Conservation (phyloP, 805 yeast species). For the Kazachstania africana region DNA sequence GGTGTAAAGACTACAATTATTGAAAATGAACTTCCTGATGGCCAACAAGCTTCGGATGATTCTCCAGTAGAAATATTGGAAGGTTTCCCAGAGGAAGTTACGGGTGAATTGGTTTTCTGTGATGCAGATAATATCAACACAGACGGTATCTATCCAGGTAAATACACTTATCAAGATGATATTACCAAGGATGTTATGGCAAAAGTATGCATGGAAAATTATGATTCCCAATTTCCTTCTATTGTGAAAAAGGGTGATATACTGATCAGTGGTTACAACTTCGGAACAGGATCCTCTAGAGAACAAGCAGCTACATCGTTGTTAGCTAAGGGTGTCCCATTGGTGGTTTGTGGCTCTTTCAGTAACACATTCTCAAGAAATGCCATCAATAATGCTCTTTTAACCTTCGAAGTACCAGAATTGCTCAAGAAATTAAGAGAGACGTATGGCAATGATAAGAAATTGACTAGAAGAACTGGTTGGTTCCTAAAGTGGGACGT, state of each 20-base stretch:
- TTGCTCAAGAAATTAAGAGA: conserved; percentile 68
- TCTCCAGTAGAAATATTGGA: conserved; percentile 61
- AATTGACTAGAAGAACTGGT: conserved; percentile 89
- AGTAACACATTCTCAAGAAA: conserved; percentile 95
- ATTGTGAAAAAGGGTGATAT: conserved; percentile 85
- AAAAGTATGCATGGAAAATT: conserved; percentile 98
- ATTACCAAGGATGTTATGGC: conserved; percentile 94
- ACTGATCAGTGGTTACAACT: conserved; percentile 83
- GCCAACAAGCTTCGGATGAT: conserved; percentile 26
- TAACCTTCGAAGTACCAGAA: conserved; percentile 88
- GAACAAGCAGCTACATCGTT: conserved; percentile 99
- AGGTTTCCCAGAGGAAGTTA: conserved; percentile 83
- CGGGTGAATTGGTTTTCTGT: conserved; percentile 87
- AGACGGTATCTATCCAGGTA: conserved; percentile 98
- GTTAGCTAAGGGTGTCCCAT: conserved; percentile 81
- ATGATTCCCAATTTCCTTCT: conserved; percentile 75
- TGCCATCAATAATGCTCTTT: conserved; percentile 88
- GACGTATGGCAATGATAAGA: conserved; percentile 44
- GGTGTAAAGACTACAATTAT: conserved; percentile 33
- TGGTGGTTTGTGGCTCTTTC: conserved; percentile 94
- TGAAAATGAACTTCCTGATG: conserved; percentile 6
- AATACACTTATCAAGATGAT: conserved; percentile 97
- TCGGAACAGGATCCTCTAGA: conserved; percentile 97
- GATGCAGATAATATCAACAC: conserved; percentile 96
- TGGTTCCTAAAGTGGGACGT: conserved; percentile 92